Evolutionary conservation across 139 green algal species (phyloP), one percentile per base, ranked within the genome.

Genomic region (Auxenochlorella pyrenoidosa): DNA sequence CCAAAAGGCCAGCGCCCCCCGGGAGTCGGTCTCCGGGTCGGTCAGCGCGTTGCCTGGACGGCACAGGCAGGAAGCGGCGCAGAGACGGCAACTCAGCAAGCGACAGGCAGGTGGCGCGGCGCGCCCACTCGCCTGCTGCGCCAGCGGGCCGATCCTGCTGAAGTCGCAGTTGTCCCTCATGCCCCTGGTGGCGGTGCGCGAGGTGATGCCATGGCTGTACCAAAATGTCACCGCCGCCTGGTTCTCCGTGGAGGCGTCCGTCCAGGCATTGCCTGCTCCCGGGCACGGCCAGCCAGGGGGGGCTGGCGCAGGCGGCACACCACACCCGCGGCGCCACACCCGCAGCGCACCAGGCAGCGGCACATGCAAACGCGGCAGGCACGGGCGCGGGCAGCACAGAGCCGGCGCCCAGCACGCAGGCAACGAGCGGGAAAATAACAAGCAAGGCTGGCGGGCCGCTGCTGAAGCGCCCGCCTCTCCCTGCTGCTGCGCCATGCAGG

Each of bases 221-320:
- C 95, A 97, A 79, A 93, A 97, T 43, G 96, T 93, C 0, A 96
- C 84, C 4, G 93, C 90, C 8, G 86, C 91, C 32, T 90, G 63
- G 88, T 98, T 98, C 89, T 98, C 96, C 4, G 94, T 91, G 3
- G 76, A 58, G 4, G 95, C 71, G 76, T 98, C 94, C 0, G 95
- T 96, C 95, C 94, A 98, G 1, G 95, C 87, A 82, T 98, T 98
- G 71, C 96, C 93, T 93, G 86, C 75, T 12, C 10, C 15, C 10
- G 2, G 38, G 30, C 36, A 36, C 72, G 72, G 13, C 24, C 24
- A 16, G 40, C 38, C 3, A 22, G 40, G 15, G 40, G 6, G 22
- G 6, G 40, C 40, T 5, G 28, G 72, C 21, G 72, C 72, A 38
- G 19, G 22, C 38, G 16, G 30, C 32, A 73, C 66, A 38, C 10